Base-by-base conservation (phyloP, 1,139 yeast species). In the Lodderomyces beijingensis region DNA sequence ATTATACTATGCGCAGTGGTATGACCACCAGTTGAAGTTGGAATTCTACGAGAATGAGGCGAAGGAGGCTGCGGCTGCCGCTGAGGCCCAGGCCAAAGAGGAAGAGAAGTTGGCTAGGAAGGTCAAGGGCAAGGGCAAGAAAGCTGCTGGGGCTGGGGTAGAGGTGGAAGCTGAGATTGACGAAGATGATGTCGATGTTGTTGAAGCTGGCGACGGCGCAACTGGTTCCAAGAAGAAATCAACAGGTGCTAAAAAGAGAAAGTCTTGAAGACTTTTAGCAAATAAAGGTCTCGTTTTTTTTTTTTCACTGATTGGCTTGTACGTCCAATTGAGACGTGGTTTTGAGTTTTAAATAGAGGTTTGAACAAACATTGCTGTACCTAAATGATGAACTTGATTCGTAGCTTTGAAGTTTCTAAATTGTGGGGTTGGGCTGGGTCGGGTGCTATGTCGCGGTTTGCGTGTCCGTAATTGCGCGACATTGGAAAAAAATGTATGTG, bases 1-100 rank as follows among this genome's bases (percentile, higher is more conserved):
- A 16, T 75, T 91, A 53, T 87, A 85, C 73, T 89, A 84, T 62
- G 95, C 96, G 31, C 82, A 79, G 49, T 74, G 80, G 74, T 88
- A 82, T 41, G 85, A 79, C 53, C 62, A 62, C 37, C 68, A 69
- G 47, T 62, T 84, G 59, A 66, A 77, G 55, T 60, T 57, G 29
- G 65, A 64, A 30, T 80, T 77, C 48, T 65, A 60, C 42, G 59
- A 54, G 33, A 57, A 65, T 41, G 74, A 72, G 45, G 70, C 70
- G 23, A 55, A 46, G 31, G 58, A 49, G 22, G 47, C 47, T 24
- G 47, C 48, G n/a, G 36, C 33, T 12, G 46, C 43, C 14, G 46
- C 49, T 30, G 43, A 37, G 30, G 46, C 42, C 17, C 55, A 41
- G 27, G 51, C 50, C n/a, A 45, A 43, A 11, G 50, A 40, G 16